Evolutionary conservation across 2,329 filamentous ascomycete genomes (phyloP).

Genomic region (Arthrobotrys pseudoclavata): DNA sequence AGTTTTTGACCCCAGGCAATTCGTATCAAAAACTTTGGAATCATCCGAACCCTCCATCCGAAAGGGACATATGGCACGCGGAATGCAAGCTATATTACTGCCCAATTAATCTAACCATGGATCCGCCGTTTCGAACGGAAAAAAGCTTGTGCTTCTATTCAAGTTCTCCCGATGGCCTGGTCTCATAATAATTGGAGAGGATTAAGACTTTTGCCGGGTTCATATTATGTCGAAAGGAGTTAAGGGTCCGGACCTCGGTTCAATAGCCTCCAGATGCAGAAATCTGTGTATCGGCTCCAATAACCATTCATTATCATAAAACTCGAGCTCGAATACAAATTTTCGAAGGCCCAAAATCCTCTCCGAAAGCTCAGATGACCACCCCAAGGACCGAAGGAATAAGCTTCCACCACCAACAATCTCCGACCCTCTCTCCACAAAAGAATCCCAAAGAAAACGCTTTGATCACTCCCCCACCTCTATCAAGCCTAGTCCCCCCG

Average conservation of each 20-base stretch:
- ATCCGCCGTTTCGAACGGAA: slow-evolving; percentile 25
- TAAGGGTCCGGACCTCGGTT: slow-evolving; percentile 25
- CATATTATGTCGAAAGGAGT: neutral
- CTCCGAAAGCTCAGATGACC: neutral
- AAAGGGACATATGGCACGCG: slow-evolving; percentile 8
- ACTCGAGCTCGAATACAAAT: neutral
- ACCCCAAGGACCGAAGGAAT: neutral
- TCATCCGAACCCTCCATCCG: slow-evolving; percentile 29
- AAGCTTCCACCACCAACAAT: slow-evolving; percentile 31
- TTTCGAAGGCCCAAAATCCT: neutral
- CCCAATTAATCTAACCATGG: slow-evolving; percentile 28
- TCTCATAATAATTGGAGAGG: slow-evolving; percentile 1
- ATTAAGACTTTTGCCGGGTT: slow-evolving; percentile 15
- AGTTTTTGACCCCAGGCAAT: neutral
- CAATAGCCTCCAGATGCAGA: neutral
- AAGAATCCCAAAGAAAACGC: slow-evolving; percentile 34
- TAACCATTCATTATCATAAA: neutral
- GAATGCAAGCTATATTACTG: slow-evolving; percentile 1
- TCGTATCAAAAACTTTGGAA: slow-evolving; percentile 20
- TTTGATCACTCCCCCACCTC: slow-evolving; percentile 41
- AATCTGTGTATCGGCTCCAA: neutral
- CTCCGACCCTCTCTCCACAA: slow-evolving; percentile 45
- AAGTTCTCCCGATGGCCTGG: slow-evolving; percentile 10
- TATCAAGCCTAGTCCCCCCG: slow-evolving; percentile 50
- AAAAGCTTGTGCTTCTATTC: slow-evolving; percentile 8